Conservation (phyloP, 148 eudicot species). For the Vaccinium corymbosum region DNA sequence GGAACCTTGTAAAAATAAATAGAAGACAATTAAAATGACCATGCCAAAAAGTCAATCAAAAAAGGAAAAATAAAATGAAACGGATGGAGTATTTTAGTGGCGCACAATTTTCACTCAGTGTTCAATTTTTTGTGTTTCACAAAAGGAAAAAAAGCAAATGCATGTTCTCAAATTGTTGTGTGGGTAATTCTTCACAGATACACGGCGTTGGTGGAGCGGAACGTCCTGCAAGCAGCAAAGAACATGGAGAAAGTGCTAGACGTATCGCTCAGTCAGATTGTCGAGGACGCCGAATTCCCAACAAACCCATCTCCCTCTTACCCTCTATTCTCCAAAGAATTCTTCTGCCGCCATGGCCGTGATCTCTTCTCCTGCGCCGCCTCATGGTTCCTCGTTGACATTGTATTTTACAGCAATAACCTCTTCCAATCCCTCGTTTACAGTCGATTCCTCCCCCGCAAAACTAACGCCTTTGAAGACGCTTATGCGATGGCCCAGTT, state of each 20-base stretch:
- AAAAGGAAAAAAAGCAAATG: no score
- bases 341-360: conserved; percentile 49
- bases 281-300: conserved; percentile 28
- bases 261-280: conserved; percentile 26
- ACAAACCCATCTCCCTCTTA: conserved; percentile 23
- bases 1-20: no score
- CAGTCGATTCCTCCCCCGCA: background rate
- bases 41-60: no score
- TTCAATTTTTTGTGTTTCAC: no score
- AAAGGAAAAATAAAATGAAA: no score
- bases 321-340: conserved; percentile 38
- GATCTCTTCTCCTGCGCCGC: conserved; percentile 45
- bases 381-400: conserved; percentile 49
- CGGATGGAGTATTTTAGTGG: no score
- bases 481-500: conserved; percentile 37
- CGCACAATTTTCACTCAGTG: no score
- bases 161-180: background rate
- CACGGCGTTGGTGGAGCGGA: conserved; percentile 56
- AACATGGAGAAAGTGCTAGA: conserved; percentile 54
- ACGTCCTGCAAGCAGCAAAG: conserved; percentile 49
- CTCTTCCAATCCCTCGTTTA: conserved; percentile 46
- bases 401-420: conserved; percentile 53
- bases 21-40: no score
- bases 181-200: conserved; percentile 26
- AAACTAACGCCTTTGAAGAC: conserved; percentile 26